Evolutionary conservation across 257 asterid species (phyloP).

Genomic region (Salvia hispanica): DNA sequence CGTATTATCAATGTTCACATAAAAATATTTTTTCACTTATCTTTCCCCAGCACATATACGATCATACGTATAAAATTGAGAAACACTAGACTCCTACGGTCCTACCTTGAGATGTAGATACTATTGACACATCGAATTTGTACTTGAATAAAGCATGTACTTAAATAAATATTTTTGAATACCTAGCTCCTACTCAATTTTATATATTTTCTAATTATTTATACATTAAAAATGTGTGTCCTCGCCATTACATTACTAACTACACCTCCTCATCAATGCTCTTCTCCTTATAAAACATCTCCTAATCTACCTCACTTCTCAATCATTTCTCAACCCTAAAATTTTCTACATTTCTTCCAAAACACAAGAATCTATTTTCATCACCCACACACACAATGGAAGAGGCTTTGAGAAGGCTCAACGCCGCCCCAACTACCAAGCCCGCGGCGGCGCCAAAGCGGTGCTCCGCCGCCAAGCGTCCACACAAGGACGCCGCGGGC

Average conservation of each 20-base stretch:
- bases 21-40: too few species aligned
- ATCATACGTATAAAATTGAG: too few species aligned
- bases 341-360: background rate
- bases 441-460: slow-evolving; percentile 44
- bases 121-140: slow-evolving; percentile 12
- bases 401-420: slow-evolving; percentile 72
- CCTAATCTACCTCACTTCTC: slow-evolving; percentile 12
- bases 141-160: slow-evolving; percentile 3
- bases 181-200: background rate
- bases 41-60: too few species aligned
- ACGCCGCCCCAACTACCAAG: slow-evolving; percentile 39
- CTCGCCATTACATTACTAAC: background rate
- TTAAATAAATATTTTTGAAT: background rate
- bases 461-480: slow-evolving; percentile 47
- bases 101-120: background rate
- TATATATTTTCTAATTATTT: too few species aligned
- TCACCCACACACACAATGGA: slow-evolving; percentile 49
- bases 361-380: background rate
- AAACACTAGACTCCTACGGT: background rate
- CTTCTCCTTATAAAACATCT: slow-evolving; percentile 43
- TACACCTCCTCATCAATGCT: slow-evolving; percentile 20
- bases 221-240: background rate
- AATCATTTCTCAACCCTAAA: slow-evolving; percentile 27
- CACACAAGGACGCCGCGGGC: slow-evolving; percentile 45
- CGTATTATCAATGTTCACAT: too few species aligned